Evolutionary conservation across 2,329 filamentous ascomycete species (phyloP).

Genomic region (Lecanicillium sp.): DNA sequence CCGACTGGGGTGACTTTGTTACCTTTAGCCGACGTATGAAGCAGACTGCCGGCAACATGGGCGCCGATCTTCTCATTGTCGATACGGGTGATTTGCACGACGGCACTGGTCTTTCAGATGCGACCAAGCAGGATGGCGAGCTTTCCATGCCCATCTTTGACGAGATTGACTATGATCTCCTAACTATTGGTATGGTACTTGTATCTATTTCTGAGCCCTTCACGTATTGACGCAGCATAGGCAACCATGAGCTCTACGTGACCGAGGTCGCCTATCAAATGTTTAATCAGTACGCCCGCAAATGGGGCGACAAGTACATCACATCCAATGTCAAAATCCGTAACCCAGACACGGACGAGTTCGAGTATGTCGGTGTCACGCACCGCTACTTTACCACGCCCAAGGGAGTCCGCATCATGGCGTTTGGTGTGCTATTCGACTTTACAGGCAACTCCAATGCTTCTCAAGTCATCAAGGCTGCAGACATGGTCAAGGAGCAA

Average conservation of each 20-base stretch:
- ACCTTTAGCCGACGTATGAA: constrained; percentile 53
- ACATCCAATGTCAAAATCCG: constrained; percentile 37
- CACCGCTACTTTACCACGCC: constrained; percentile 35
- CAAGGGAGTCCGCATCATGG: constrained; percentile 34
- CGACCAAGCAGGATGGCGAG: constrained; percentile 47
- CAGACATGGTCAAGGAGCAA: constrained; percentile 38
- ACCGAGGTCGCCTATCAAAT: constrained; percentile 54
- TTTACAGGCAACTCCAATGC: constrained; percentile 52
- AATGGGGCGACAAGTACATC: constrained; percentile 39
- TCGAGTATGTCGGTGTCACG: constrained; percentile 33
- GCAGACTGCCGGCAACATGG: constrained; percentile 43
- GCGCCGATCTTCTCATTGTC: constrained; percentile 51
- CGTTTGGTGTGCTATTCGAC: constrained; percentile 35
- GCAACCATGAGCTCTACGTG: constrained; percentile 60
- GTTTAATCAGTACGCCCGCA: constrained; percentile 48
- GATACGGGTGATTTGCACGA: constrained; percentile 62
- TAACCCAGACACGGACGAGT: constrained; percentile 28
- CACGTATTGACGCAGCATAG: too few species aligned
- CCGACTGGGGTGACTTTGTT: constrained; percentile 59
- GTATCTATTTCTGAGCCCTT: too few species aligned
- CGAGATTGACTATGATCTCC: constrained; percentile 32
- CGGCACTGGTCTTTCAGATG: constrained; percentile 54
- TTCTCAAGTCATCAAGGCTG: constrained; percentile 49
- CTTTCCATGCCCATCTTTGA: constrained; percentile 39
- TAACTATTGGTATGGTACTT: constrained; percentile 32